These are phyloP conservation scores for Eragrostis curvula DNA, from an alignment of 176 grass and related monocot species.

Conservation along the genomic window DNA sequence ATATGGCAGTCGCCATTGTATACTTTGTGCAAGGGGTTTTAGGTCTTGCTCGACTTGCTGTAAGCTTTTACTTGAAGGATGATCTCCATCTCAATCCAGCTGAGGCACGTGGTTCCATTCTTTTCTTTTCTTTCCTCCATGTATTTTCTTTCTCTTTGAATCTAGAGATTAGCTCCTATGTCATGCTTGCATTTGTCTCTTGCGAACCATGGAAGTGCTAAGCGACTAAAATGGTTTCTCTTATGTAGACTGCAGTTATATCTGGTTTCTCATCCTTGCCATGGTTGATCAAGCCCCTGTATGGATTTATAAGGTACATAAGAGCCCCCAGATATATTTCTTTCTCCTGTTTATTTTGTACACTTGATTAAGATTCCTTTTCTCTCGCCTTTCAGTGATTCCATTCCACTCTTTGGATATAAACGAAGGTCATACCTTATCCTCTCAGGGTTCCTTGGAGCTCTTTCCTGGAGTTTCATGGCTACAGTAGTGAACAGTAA, in stretches of 20 bases:
- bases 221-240: conserved; percentile 50
- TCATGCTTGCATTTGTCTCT: conserved; percentile 11
- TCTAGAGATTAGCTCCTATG: conserved; percentile 24
- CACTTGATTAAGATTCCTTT: conserved; percentile 39
- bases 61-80: conserved; percentile 97
- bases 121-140: conserved; percentile 9
- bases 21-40: conserved; percentile 99
- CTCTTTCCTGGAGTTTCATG: conserved; percentile 98
- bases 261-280: conserved; percentile 90
- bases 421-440: conserved; percentile 96
- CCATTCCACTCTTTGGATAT: conserved; percentile 97
- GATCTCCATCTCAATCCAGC: conserved; percentile 97
- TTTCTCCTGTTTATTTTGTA: conserved; percentile 18
- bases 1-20: conserved; percentile 94
- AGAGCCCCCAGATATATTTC: conserved; percentile 29
- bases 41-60: conserved; percentile 94
- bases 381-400: conserved; percentile 71
- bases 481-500: conserved; percentile 89
- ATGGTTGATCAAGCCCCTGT: conserved; percentile 97
- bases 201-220: conserved; percentile 13
- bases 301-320: conserved; percentile 93
- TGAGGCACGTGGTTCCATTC: conserved; percentile 58
- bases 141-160: conserved; percentile 12
- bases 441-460: conserved; percentile 93
- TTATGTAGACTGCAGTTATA: conserved; percentile 94